Evolutionary conservation across 208 protist genomes (phyloP), one percentile per base, ranked within the genome.

Genomic region (Leishmania tarentolae): DNA sequence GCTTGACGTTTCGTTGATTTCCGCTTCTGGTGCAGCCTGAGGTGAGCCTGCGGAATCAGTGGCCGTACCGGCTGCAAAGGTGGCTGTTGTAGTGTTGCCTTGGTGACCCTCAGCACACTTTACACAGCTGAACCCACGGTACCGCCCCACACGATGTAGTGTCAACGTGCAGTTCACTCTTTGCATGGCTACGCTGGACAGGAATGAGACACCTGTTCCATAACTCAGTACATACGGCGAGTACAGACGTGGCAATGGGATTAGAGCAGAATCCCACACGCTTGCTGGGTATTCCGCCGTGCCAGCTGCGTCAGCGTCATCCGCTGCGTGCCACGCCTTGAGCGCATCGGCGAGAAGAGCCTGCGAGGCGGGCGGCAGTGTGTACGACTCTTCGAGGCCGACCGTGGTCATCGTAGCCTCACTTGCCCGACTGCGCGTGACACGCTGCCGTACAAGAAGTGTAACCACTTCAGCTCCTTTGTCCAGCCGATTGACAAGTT

Each of bases 181-280:
- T 24, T 21, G 31, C 66, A 71, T 35, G 9, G 52, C 61, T 7
- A 31, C 53, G 21, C 52, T 50, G 8, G 65, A n/a, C 59, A 86
- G 72, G 3, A 68, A 17, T 46, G 56, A 46, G 11, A 80, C 74
- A 24, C 44, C 65, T 9, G 42, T 46, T 5, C 73, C 78, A 28
- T 47, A 35, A 70, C 65, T 86, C 73, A 81, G 42, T 24, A 76
- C 78, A 75, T 86, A 86, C 53, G 82, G 82, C 50, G 65, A 69
- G 74, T 86, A 86, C 52, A 82, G 52, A 8, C 37, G 66, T 17
- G 82, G 78, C 2, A 86, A 69, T 40, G 78, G 24, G 3, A 86
- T 66, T 2, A 17, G 44, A 13, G 63, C 2, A 37, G 65, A 37
- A 9, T 44, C 13, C 46, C 15, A 52, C 13, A 37, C 11, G 15